Conservation (phyloP, 164 flowering plant genomes). For the Vitis cinerea region DNA sequence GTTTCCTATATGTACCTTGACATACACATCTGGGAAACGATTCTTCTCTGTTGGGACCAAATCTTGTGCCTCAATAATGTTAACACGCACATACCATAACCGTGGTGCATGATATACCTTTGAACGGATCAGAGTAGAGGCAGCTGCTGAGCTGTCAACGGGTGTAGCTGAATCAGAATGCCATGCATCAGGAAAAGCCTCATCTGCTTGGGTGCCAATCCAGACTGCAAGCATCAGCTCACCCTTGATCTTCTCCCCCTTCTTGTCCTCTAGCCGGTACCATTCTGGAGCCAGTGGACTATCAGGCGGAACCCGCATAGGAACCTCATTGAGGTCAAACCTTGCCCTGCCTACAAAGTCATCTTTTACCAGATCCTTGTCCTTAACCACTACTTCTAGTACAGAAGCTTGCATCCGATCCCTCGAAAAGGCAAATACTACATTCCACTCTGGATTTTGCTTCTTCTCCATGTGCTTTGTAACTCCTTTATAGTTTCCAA, state of each 20-base stretch:
- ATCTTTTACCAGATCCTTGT: constrained; percentile 83
- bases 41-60: constrained; percentile 63
- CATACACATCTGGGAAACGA: constrained; percentile 76
- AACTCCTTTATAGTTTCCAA: constrained; percentile 86
- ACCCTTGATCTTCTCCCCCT: constrained; percentile 72
- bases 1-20: constrained; percentile 75
- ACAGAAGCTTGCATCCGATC: constrained; percentile 82
- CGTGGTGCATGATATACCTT: constrained; percentile 93
- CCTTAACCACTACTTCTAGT: constrained; percentile 77
- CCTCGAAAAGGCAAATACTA: constrained; percentile 81
- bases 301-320: constrained; percentile 86
- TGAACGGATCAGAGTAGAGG: constrained; percentile 58
- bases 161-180: constrained; percentile 88
- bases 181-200: constrained; percentile 92
- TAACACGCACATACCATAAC: constrained; percentile 88
- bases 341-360: constrained; percentile 79
- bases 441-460: constrained; percentile 84
- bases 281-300: constrained; percentile 95
- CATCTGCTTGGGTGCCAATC: constrained; percentile 97
- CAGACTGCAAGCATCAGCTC: constrained; percentile 96
- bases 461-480: constrained; percentile 78
- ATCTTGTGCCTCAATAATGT: constrained; percentile 90
- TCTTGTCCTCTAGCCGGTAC: constrained; percentile 79
- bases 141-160: constrained; percentile 46
- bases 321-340: constrained; percentile 87